Evolutionary conservation across 345 rosid genomes (phyloP), one percentile per base, ranked within the genome.

Genomic region (Luvunga scandens): DNA sequence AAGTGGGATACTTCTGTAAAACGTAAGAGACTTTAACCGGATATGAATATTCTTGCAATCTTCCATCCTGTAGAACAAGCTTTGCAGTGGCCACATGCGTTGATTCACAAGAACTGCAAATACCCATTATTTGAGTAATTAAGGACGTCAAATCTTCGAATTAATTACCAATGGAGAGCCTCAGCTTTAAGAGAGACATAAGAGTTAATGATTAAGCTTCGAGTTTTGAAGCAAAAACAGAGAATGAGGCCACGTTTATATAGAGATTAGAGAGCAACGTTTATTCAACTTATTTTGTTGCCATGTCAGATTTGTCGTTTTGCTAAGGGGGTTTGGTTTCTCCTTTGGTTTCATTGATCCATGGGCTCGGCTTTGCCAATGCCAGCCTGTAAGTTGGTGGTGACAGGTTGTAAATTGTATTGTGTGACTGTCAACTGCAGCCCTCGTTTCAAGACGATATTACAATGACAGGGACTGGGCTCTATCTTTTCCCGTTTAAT

Each of bases 61-160:
- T 82, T 3, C 98, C 99, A 66, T 96, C 98, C 42, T 90, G 91
- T 5, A 90, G 83, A 48, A 97, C 85, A 75, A 97, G 80, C 83
- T 97, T 97, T 14, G 96, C 98, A 16, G 99, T 91, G 6, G 94
- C 90, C 0, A 90, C 89, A 59, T 81, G 89, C 9, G 88, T 85
- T 9, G 94, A 83, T 66, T 96, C 95, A 76, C 89, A 87, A 5
- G 99, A 97, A 79, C 85, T 90, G 85, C 99, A 97, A 55, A 90
- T 89, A 24, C 99, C 99, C 99, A 97, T 97, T 12, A 53, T 53
- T 5, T 42, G 48, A 42, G 4, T 42, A 10, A 10, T 42, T 42
- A 42, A 42, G 14, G 48, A 22, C 2, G 14, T 13, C 5, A 31
- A 56, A 33, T 57, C 76, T 34, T 45, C 36, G 21, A 22, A 19